A percentile compares a stretch with the other conserved stretches of the same genome.
Conservation (phyloP, 1,284 basidiomycete genomes). For the Rhodotorula sp. region DNA sequence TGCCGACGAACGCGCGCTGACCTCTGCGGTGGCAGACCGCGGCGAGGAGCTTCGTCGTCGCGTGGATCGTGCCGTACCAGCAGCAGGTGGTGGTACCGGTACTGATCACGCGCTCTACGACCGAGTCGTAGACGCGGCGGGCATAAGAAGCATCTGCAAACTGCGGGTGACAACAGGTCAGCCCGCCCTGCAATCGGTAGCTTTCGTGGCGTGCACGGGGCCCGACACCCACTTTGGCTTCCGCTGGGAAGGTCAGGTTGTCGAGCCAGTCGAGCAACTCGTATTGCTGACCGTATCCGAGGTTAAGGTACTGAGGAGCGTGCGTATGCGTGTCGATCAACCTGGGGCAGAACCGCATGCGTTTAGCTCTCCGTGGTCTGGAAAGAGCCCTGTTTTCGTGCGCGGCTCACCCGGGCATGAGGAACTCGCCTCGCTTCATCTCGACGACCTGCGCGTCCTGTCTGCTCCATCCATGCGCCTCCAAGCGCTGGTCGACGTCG, state of each 20-base stretch:
- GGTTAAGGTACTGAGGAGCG: slow-evolving; percentile 38
- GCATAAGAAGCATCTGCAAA: slow-evolving; percentile 76
- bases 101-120: slow-evolving; percentile 72
- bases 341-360: background rate
- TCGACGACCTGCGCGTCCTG: slow-evolving; percentile 52
- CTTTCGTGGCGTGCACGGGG: too few relatives aligned
- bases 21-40: slow-evolving; percentile 69
- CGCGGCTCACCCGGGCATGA: slow-evolving; percentile 68
- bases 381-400: too few relatives aligned
- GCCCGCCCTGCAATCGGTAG: too few relatives aligned
- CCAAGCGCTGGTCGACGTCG: slow-evolving; percentile 52
- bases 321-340: slow-evolving; percentile 58
- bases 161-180: slow-evolving; percentile 4
- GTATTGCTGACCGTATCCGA: slow-evolving; percentile 49
- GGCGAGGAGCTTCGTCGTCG: slow-evolving; percentile 75
- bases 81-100: slow-evolving; percentile 75
- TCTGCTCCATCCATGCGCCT: slow-evolving; percentile 43
- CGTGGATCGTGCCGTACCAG: slow-evolving; percentile 83
- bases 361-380: background rate
- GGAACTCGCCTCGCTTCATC: slow-evolving; percentile 68
- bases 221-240: slow-evolving; percentile 55
- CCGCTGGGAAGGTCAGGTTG: slow-evolving; percentile 82
- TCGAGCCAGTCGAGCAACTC: slow-evolving; percentile 89
- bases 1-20: slow-evolving; percentile 81
- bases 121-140: slow-evolving; percentile 64